Conservation (phyloP, 2,329 filamentous ascomycete species). For the Exserohilum turcica region DNA sequence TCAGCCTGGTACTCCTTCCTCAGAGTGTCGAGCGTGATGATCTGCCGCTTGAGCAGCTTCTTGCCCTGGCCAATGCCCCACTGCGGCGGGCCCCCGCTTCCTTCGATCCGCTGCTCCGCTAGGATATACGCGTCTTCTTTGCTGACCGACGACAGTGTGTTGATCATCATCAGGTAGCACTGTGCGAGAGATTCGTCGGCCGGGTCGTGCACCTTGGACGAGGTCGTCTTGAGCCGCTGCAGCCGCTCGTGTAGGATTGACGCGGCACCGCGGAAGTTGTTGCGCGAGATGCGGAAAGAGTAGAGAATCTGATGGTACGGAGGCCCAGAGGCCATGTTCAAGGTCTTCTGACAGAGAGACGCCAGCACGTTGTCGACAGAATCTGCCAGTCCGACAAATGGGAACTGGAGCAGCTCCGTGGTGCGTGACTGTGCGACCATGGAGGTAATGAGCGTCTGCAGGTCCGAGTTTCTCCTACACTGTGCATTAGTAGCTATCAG, state of each 20-base stretch:
- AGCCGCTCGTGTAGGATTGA: slow-evolving; percentile 62
- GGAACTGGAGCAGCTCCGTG: slow-evolving; percentile 67
- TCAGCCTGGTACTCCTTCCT: slow-evolving; percentile 88
- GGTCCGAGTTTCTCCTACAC: slow-evolving; percentile 65
- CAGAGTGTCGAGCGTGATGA: slow-evolving; percentile 85
- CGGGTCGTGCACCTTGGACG: slow-evolving; percentile 48
- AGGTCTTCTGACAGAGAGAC: slow-evolving; percentile 70
- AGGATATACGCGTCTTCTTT: slow-evolving; percentile 83
- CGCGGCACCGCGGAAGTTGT: slow-evolving; percentile 81
- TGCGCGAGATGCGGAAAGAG: slow-evolving; percentile 81
- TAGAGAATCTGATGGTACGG: slow-evolving; percentile 91
- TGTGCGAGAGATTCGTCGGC: slow-evolving; percentile 65
- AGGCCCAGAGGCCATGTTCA: slow-evolving; percentile 64
- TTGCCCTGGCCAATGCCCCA: slow-evolving; percentile 43
- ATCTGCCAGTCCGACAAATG: slow-evolving; percentile 77
- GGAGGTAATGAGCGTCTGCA: slow-evolving; percentile 66
- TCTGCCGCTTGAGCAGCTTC: slow-evolving; percentile 65
- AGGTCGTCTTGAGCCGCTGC: slow-evolving; percentile 54
- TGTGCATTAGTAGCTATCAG: slow-evolving; percentile 19
- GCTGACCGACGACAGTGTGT: slow-evolving; percentile 84
- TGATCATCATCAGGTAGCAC: slow-evolving; percentile 89
- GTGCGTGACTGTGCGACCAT: slow-evolving; percentile 46
- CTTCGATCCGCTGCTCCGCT: slow-evolving; percentile 56
- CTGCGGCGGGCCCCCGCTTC: slow-evolving; percentile 32
- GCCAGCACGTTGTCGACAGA: slow-evolving; percentile 79